Evolutionary conservation across 768 basidiomycete species (phyloP).

Genomic region (Pholiota conissans): DNA sequence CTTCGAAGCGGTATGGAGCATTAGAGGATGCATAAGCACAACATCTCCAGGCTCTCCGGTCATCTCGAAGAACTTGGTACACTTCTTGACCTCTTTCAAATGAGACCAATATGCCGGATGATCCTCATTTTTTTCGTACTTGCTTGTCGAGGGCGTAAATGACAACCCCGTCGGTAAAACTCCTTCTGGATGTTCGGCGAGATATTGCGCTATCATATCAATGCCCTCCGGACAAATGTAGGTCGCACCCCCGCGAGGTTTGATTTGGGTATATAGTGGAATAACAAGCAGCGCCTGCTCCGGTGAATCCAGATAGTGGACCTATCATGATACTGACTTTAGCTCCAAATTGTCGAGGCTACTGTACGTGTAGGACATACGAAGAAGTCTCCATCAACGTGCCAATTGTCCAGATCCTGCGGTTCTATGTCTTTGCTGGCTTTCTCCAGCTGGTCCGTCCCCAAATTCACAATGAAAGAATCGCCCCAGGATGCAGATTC

Average conservation of each 20-base stretch:
- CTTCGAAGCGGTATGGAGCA: conserved; percentile 64
- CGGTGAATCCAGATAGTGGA: conserved; percentile 64
- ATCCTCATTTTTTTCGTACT: conserved; percentile 30
- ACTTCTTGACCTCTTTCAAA: conserved; percentile 40
- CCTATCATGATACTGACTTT: conserved; percentile 26
- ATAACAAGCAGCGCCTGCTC: conserved; percentile 66
- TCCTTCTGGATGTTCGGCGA: conserved; percentile 53
- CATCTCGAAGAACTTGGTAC: conserved; percentile 49
- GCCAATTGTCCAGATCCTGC: conserved; percentile 59
- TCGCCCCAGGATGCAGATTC: conserved; percentile 52
- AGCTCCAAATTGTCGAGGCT: too few relatives aligned
- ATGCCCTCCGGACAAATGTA: conserved; percentile 62
- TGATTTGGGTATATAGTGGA: conserved; percentile 59
- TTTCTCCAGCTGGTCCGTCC: conserved; percentile 41
- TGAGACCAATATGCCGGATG: conserved; percentile 48
- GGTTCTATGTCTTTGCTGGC: conserved; percentile 31
- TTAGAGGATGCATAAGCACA: conserved; percentile 61
- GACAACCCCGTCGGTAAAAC: conserved; percentile 44
- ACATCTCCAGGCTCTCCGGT: conserved; percentile 66
- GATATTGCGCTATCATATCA: conserved; percentile 45
- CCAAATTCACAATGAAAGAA: conserved; percentile 65
- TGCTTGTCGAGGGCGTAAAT: conserved; percentile 47
- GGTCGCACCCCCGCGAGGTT: conserved; percentile 55
- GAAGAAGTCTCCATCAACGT: conserved; percentile 63
- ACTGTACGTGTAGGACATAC: too few relatives aligned